Evolutionary conservation across 768 basidiomycete species (phyloP), one percentile per base, ranked within the genome.

Genomic region (Clavulina sp.): DNA sequence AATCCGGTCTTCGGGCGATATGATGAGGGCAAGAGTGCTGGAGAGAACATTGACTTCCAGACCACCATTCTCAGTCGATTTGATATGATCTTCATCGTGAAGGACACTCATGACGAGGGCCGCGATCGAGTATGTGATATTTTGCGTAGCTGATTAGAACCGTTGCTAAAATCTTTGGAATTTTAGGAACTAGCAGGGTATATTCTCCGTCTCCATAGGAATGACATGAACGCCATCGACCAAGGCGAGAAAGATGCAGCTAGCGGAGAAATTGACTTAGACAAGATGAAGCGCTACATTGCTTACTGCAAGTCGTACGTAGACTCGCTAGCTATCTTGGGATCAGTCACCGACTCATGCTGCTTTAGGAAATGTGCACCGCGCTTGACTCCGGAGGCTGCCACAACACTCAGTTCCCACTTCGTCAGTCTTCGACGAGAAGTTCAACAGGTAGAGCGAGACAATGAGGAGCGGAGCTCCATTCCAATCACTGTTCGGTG

Each of bases 61-160:
- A 95, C 92, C 4, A 97, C 95, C 1, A 96, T 99, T 58, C 66
- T 99, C 62, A 96, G 92, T 46, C 84, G 95, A 52, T 99, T 99
- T 65, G 95, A 99, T 63, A 93, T 99, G 92, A 97, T 99, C 59
- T 99, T 97, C 70, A 93, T 99, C 57, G 84, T 99, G 54, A 88
- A 85, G 63, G 95, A 99, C 60, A 91, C 97, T 60, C 95, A 99
- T 63, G 88, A 96, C 62, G 95, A 97, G 64, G 70, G 73, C 36
- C 76, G 95, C 46, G 95, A 99, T 64, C 78, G 81, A 65, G 91
- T 87, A 54, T 36, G 75, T 66, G 6, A 1, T 4, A 50, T 46
- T 36, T 33, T 7, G 28, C 28, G 2, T 52, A 49, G 19, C n/a
- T 23, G 21, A 33, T 18, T 2, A 5, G 26, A 38, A 49, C 28